Percentiles rank a stretch among this genome's conserved stretches.
Conservation (phyloP, 768 basidiomycete species). For the Rhizopogon vinicolor region DNA sequence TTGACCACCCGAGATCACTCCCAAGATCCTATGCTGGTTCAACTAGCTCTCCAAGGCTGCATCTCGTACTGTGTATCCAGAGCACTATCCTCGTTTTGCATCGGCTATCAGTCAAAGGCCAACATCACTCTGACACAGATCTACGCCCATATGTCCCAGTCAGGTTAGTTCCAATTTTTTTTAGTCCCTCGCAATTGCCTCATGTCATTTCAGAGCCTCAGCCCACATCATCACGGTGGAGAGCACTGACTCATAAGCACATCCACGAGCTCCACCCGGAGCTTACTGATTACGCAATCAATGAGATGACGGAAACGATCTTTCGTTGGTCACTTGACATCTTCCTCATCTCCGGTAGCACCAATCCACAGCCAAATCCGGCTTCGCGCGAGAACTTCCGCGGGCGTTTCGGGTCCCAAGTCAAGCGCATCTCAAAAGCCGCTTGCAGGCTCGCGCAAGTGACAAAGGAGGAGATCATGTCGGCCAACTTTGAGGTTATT, state of each 20-base stretch:
- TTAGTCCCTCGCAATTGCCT: slow-evolving; percentile 7
- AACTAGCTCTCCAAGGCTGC: slow-evolving; percentile 71
- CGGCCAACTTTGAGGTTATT: slow-evolving; percentile 69
- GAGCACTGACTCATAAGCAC: slow-evolving; percentile 65
- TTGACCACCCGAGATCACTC: slow-evolving; percentile 62
- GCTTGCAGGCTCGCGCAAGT: slow-evolving; percentile 61
- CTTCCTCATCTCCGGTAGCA: slow-evolving; percentile 58
- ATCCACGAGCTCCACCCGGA: slow-evolving; percentile 66
- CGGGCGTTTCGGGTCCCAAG: slow-evolving; percentile 51
- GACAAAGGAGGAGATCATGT: slow-evolving; percentile 71
- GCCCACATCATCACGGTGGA: slow-evolving; percentile 75
- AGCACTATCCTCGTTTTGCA: slow-evolving; percentile 65
- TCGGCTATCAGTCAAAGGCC: slow-evolving; percentile 68
- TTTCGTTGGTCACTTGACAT: slow-evolving; percentile 69
- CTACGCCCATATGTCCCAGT: slow-evolving; percentile 51
- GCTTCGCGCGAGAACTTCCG: slow-evolving; percentile 39
- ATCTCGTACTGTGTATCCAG: slow-evolving; percentile 63
- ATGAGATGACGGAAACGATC: slow-evolving; percentile 71
- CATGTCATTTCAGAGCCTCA: slow-evolving; percentile 52
- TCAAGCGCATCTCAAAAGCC: slow-evolving; percentile 60
- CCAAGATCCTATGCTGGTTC: slow-evolving; percentile 73
- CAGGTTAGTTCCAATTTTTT: slow-evolving; percentile 34
- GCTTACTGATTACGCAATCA: slow-evolving; percentile 59
- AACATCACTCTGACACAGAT: slow-evolving; percentile 62
- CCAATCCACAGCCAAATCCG: slow-evolving; percentile 32